Percentiles rank a stretch among this genome's conserved stretches.
These are phyloP conservation scores for Boechera stricta DNA, from an alignment of 345 rosid species.

Conservation along the genomic window DNA sequence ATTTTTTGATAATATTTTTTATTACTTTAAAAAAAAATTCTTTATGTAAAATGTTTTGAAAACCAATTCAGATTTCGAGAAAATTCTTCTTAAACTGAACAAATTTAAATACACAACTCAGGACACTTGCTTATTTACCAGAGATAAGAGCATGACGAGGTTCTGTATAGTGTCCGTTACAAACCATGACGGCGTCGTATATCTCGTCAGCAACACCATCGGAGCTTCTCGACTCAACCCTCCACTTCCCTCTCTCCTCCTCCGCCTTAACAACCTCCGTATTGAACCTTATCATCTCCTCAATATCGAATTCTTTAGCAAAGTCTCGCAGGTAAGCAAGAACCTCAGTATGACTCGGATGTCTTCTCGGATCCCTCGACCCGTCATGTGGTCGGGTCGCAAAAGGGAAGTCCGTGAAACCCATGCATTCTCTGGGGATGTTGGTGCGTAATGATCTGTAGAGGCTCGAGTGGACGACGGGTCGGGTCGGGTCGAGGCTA, in stretches of 20 bases:
- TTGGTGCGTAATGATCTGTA: slow-evolving; percentile 86
- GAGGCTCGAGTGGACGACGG: slow-evolving; percentile 69
- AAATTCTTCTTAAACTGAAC: too few species aligned
- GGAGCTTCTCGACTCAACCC: slow-evolving; percentile 51
- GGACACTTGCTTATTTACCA: slow-evolving; percentile 49
- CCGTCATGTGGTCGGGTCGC: slow-evolving; percentile 43
- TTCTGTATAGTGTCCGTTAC: slow-evolving; percentile 76
- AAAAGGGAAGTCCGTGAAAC: slow-evolving; percentile 78
- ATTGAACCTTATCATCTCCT: slow-evolving; percentile 68
- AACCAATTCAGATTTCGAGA: not conserved
- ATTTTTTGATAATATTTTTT: not conserved
- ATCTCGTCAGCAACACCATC: slow-evolving; percentile 45
- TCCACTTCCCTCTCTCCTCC: slow-evolving; percentile 59
- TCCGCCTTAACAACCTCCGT: slow-evolving; percentile 58
- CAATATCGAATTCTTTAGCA: slow-evolving; percentile 65
- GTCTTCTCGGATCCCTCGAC: slow-evolving; percentile 71
- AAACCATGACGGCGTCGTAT: slow-evolving; percentile 75
- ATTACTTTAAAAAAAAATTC: not conserved
- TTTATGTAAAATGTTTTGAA: not conserved
- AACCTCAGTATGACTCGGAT: slow-evolving; percentile 78
- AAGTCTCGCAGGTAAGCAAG: slow-evolving; percentile 67
- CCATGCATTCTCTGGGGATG: slow-evolving; percentile 89
- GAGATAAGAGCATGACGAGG: slow-evolving; percentile 72
- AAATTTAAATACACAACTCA: not conserved
- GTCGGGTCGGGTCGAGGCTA: slow-evolving; percentile 66